Percentiles rank a stretch among this genome's conserved stretches.
Conservation (phyloP, 208 protist genomes). For the Acanthamoeba castellanii region DNA sequence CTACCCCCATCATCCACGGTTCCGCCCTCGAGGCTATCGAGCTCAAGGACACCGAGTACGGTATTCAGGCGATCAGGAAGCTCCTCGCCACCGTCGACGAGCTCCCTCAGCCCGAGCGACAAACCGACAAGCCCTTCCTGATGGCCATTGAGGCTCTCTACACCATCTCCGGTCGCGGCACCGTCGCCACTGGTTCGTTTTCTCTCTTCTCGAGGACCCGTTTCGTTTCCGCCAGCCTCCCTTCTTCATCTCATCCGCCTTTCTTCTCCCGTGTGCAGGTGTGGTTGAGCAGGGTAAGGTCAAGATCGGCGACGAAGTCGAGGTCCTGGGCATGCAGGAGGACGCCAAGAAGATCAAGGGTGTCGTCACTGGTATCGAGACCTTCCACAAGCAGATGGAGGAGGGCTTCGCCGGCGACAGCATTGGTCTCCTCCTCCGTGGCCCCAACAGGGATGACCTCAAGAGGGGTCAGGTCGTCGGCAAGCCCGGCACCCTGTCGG, state of each 20-base stretch:
- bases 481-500: slow-evolving; percentile 94
- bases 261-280: neutral
- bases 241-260: neutral
- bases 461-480: slow-evolving; percentile 95
- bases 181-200: slow-evolving; percentile 95
- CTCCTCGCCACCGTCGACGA: slow-evolving; percentile 96
- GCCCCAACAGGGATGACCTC: slow-evolving; percentile 97
- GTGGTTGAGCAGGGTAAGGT: slow-evolving; percentile 94
- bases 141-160: slow-evolving; percentile 95
- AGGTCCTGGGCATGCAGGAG: slow-evolving; percentile 95
- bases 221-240: neutral
- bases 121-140: slow-evolving; percentile 97
- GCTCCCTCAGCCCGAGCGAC: slow-evolving; percentile 92
- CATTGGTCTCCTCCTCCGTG: slow-evolving; percentile 96
- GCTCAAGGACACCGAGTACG: slow-evolving; percentile 92
- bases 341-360: slow-evolving; percentile 87
- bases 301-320: slow-evolving; percentile 96
- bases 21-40: slow-evolving; percentile 98
- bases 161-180: slow-evolving; percentile 94
- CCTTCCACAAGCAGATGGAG: slow-evolving; percentile 97
- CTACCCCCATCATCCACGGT: slow-evolving; percentile 92
- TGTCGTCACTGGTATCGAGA: slow-evolving; percentile 96
- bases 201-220: neutral
- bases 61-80: slow-evolving; percentile 91
- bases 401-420: slow-evolving; percentile 98